Percentiles rank a stretch among this genome's conserved stretches.
These are phyloP conservation scores for Quercus tomentella DNA, from an alignment of 331 rosid genomes.

Conservation along the genomic window DNA sequence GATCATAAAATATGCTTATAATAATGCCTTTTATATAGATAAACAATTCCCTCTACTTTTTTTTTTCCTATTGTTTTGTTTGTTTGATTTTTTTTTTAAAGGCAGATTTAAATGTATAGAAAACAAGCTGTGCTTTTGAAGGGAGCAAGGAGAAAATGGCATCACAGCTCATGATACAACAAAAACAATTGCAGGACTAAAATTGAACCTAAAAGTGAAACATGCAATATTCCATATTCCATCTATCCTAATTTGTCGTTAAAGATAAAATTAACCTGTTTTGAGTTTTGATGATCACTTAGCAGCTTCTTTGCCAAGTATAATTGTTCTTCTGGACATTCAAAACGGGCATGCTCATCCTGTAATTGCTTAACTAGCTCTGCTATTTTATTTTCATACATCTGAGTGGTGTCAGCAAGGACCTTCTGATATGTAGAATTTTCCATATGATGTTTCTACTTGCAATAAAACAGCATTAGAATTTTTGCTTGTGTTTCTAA, in stretches of 20 bases:
- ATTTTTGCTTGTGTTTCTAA: neutral
- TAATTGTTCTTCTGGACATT: conserved; percentile 41
- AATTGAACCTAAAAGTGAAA: neutral
- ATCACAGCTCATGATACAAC: neutral
- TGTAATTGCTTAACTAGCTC: conserved; percentile 42
- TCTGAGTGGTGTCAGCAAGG: conserved; percentile 44
- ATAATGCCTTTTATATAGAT: neutral
- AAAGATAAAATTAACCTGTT: conserved; percentile 31
- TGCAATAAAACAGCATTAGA: conserved; percentile 2
- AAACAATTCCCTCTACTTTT: neutral
- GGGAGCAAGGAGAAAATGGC: neutral
- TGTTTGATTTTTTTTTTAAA: neutral
- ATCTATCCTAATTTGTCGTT: neutral
- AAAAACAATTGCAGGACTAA: neutral
- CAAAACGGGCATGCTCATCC: conserved; percentile 30
- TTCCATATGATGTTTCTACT: conserved; percentile 39
- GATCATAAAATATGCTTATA: neutral
- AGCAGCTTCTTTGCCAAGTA: conserved; percentile 35
- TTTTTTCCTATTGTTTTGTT: no score
- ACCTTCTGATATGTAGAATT: conserved; percentile 36
- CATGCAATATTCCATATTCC: neutral
- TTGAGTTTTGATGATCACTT: conserved; percentile 32
- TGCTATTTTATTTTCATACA: conserved; percentile 43
- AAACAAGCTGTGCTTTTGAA: neutral
- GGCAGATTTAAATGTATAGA: neutral